Percentiles rank a stretch among this genome's conserved stretches.
phyloP scores from a whole-genome alignment of 2,329 filamentous ascomycete species.

The Fusarium temperatum region DNA sequence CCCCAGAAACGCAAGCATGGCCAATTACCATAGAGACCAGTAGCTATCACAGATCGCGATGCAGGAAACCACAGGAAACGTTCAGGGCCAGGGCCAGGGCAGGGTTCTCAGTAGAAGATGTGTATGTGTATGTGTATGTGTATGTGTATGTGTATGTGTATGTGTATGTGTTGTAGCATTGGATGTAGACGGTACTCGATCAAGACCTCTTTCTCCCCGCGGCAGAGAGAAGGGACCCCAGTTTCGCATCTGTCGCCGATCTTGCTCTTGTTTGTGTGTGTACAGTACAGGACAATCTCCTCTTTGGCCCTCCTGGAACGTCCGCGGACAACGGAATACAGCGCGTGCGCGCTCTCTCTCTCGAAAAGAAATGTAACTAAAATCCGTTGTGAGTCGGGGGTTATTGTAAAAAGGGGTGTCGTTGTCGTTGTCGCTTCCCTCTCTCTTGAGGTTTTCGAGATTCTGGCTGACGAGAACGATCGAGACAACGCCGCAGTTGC shows the following conservation, averaged over 20 bases:
- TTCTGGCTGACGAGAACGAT: constrained; percentile 24
- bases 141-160: background rate
- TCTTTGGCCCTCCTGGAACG: background rate
- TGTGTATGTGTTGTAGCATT: background rate
- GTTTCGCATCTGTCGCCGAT: constrained; percentile 22
- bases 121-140: background rate
- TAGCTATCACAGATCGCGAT: constrained; percentile 22
- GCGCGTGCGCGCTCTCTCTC: background rate
- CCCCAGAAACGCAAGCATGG: constrained; percentile 4
- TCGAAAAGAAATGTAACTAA: background rate
- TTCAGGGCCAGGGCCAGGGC: background rate
- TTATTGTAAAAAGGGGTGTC: background rate
- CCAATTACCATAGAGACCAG: constrained; percentile 16
- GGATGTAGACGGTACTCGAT: constrained; percentile 21
- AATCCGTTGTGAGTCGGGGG: background rate
- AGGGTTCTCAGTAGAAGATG: constrained; percentile 5
- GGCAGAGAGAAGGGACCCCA: constrained; percentile 6
- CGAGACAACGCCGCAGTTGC: background rate
- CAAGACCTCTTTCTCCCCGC: constrained; percentile 7
- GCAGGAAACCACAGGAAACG: background rate
- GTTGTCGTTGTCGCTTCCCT: background rate
- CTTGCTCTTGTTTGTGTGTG: background rate
- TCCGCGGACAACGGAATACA: background rate
- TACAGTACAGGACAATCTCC: background rate
- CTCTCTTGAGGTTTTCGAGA: background rate